Percentiles rank a stretch among this genome's conserved stretches.
Evolutionary conservation across 768 basidiomycete genomes (phyloP).

Genomic region (Collybia nuda): DNA sequence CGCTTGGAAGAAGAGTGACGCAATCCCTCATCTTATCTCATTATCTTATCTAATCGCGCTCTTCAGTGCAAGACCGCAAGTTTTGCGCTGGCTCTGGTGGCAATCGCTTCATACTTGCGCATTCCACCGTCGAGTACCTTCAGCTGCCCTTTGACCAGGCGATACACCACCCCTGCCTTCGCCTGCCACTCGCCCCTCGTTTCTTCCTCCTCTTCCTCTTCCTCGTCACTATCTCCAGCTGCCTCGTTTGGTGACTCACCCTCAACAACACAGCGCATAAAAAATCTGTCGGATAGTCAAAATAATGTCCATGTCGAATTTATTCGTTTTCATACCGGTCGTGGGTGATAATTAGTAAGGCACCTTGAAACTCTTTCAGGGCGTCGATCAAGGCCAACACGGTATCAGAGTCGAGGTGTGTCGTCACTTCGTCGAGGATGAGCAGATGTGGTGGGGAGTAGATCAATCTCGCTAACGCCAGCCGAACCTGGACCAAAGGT

Average conservation of each 20-base stretch:
- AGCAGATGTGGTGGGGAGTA: constrained; percentile 55
- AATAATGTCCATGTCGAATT: too few relatives aligned
- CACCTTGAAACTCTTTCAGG: constrained; percentile 51
- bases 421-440: constrained; percentile 61
- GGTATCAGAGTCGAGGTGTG: constrained; percentile 67
- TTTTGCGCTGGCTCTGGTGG: constrained; percentile 14
- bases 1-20: not conserved
- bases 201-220: constrained; percentile 13
- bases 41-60: not conserved
- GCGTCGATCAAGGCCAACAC: constrained; percentile 54
- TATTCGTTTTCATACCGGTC: constrained; percentile 29
- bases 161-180: constrained; percentile 21
- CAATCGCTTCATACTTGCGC: constrained; percentile 22
- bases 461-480: constrained; percentile 56
- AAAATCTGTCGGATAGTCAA: constrained; percentile 13
- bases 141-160: constrained; percentile 17
- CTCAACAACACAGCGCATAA: constrained; percentile 27
- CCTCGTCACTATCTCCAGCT: constrained; percentile 11
- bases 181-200: constrained; percentile 13
- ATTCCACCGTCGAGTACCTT: constrained; percentile 22
- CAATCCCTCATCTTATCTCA: not conserved
- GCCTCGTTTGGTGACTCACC: constrained; percentile 19
- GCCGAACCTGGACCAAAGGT: constrained; percentile 40
- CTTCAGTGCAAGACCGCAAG: constrained; percentile 11
- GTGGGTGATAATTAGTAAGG: constrained; percentile 64